Percentiles rank a stretch among this genome's conserved stretches.
Conservation (phyloP, 2,329 filamentous ascomycete genomes). For the Colletotrichum tanaceti region DNA sequence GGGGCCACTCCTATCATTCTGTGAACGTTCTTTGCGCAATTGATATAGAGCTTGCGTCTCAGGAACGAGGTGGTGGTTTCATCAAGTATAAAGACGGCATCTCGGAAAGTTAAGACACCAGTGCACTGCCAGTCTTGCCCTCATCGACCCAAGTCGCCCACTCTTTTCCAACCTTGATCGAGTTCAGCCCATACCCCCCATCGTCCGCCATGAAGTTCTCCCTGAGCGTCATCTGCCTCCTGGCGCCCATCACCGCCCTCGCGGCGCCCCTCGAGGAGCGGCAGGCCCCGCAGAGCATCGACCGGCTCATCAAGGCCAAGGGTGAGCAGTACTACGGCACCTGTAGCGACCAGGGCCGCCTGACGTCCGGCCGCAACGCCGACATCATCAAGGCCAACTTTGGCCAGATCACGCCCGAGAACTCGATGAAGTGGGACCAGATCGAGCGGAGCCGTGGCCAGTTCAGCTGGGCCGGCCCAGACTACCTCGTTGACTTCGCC, state of each 20-base stretch:
- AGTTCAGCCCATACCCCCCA: background rate
- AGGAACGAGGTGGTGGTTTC: too few species aligned
- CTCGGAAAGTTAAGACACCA: background rate
- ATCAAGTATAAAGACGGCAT: background rate
- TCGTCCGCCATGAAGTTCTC: slow-evolving; percentile 43
- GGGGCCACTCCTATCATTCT: background rate
- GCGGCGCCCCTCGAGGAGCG: slow-evolving; percentile 50
- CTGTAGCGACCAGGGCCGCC: slow-evolving; percentile 64
- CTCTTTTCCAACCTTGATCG: background rate
- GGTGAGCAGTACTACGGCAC: slow-evolving; percentile 76
- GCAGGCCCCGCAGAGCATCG: slow-evolving; percentile 61
- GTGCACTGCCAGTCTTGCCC: too few species aligned
- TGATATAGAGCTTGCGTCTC: background rate
- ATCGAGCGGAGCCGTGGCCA: slow-evolving; percentile 59
- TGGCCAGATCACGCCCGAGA: slow-evolving; percentile 74
- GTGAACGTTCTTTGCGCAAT: too few species aligned
- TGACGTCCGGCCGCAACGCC: slow-evolving; percentile 62
- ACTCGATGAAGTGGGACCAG: slow-evolving; percentile 77
- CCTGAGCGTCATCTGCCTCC: slow-evolving; percentile 48
- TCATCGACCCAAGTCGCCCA: background rate
- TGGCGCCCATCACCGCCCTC: slow-evolving; percentile 52
- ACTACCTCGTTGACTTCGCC: slow-evolving; percentile 71
- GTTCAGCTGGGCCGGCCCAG: slow-evolving; percentile 68
- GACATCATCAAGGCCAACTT: slow-evolving; percentile 71
- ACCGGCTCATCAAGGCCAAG: slow-evolving; percentile 67